phyloP scores from a whole-genome alignment of 2,329 filamentous ascomycete genomes.

The Emergomyces pasteurianus region DNA sequence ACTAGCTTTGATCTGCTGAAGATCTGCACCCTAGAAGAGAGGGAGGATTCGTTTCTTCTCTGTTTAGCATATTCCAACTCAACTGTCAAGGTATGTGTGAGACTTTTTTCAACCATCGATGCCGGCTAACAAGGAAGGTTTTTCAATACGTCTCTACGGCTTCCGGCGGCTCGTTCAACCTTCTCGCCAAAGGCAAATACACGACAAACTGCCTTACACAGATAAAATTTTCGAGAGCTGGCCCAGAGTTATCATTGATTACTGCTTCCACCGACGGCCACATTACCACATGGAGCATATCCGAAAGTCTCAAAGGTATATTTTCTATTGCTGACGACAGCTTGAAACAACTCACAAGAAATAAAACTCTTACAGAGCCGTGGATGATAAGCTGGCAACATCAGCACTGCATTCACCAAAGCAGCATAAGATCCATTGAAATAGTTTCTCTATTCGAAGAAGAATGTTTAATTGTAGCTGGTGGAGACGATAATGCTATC shows the following conservation, averaged over 20 bases:
- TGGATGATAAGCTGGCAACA: conserved; percentile 21
- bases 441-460: conserved; percentile 19
- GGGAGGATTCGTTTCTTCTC: conserved; percentile 41
- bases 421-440: conserved; percentile 54
- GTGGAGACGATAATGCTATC: conserved; percentile 80
- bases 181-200: conserved; percentile 47
- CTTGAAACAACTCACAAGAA: neutral
- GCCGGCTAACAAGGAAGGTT: conserved; percentile 23
- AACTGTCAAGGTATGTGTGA: conserved; percentile 44
- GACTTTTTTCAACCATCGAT: conserved; percentile 4
- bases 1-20: conserved; percentile 58
- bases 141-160: conserved; percentile 29
- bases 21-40: conserved; percentile 15
- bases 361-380: neutral
- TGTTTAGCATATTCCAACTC: conserved; percentile 78
- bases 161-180: conserved; percentile 17
- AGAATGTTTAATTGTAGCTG: conserved; percentile 52
- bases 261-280: conserved; percentile 76
- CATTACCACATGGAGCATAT: conserved; percentile 49
- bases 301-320: conserved; percentile 17
- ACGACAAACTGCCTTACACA: conserved; percentile 69
- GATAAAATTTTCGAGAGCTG: conserved; percentile 27
- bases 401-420: conserved; percentile 57
- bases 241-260: conserved; percentile 34
- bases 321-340: conserved; percentile 15